A percentile compares a stretch with the other conserved stretches of the same genome.
These are phyloP conservation scores for Sanghuangporus baumii DNA, from an alignment of 1,284 basidiomycete species.

Conservation along the genomic window DNA sequence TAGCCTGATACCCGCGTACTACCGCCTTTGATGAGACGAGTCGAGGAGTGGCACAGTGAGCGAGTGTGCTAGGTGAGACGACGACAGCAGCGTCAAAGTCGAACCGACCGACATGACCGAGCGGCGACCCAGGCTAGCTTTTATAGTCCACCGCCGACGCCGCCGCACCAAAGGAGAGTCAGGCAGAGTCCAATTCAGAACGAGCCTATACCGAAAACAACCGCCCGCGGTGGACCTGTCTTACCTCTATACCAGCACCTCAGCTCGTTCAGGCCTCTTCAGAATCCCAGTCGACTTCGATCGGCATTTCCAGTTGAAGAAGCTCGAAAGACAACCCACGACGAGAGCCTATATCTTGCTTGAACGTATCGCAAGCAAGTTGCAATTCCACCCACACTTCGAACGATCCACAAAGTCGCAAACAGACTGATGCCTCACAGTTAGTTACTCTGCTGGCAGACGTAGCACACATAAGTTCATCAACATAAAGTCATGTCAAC, in stretches of 20 bases:
- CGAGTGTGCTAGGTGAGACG: neutral
- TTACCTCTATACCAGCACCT: neutral
- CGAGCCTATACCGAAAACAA: neutral
- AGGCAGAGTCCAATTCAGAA: neutral
- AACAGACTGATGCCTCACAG: too few relatives aligned
- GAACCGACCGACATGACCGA: neutral
- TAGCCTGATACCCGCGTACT: neutral
- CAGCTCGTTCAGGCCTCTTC: neutral
- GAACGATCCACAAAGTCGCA: too few relatives aligned
- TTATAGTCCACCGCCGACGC: neutral
- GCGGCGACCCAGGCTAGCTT: neutral
- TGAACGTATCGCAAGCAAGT: too few relatives aligned
- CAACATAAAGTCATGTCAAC: too few relatives aligned
- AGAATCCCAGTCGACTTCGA: too few relatives aligned
- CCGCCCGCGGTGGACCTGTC: neutral
- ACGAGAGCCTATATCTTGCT: too few relatives aligned
- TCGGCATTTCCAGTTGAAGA: too few relatives aligned
- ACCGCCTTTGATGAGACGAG: neutral
- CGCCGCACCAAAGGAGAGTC: neutral
- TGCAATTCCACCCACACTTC: too few relatives aligned
- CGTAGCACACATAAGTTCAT: too few relatives aligned
- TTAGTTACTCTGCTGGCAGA: too few relatives aligned
- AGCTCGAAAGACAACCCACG: too few relatives aligned
- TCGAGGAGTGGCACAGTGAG: neutral
- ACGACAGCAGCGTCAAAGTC: neutral